Evolutionary conservation across 1,284 basidiomycete species (phyloP).

Genomic region (Ustilago tritici): DNA sequence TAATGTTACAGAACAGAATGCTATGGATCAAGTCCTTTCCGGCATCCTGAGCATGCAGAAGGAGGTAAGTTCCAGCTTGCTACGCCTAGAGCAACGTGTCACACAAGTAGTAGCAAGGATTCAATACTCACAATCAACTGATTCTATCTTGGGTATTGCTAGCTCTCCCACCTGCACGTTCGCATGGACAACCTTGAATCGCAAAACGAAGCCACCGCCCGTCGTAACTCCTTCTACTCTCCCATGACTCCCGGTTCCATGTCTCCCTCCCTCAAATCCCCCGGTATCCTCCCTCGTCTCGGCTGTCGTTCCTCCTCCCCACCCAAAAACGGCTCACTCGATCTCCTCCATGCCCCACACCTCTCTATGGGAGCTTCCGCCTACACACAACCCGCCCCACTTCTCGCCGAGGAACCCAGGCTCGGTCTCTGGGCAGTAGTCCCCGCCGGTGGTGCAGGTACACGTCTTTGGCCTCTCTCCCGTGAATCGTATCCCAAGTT

Average conservation of each 20-base stretch:
- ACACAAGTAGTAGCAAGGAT: background rate
- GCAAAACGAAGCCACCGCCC: conserved; percentile 33
- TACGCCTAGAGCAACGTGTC: background rate
- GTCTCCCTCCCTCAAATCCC: conserved; percentile 48
- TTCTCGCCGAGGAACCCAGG: conserved; percentile 61
- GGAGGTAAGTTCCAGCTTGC: conserved; percentile 45
- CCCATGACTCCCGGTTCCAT: conserved; percentile 32
- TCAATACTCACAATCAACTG: conserved; percentile 3
- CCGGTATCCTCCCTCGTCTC: conserved; percentile 34
- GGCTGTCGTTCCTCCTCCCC: conserved; percentile 52
- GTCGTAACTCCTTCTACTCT: conserved; percentile 46
- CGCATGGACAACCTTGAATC: conserved; percentile 58
- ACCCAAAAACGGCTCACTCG: conserved; percentile 35
- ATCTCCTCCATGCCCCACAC: conserved; percentile 43
- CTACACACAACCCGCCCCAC: conserved; percentile 50
- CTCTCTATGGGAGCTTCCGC: conserved; percentile 36
- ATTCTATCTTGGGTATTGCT: background rate
- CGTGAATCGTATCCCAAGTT: conserved; percentile 67
- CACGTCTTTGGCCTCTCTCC: conserved; percentile 67
- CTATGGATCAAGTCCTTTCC: conserved; percentile 58
- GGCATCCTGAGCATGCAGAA: conserved; percentile 64
- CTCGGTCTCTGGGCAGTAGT: conserved; percentile 68
- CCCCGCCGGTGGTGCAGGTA: conserved; percentile 67
- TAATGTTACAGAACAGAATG: conserved; percentile 35
- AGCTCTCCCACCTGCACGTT: conserved; percentile 58